These are phyloP conservation scores for Amoebophrya sp. DNA, from an alignment of 169 alveolate species.

Conservation along the genomic window DNA sequence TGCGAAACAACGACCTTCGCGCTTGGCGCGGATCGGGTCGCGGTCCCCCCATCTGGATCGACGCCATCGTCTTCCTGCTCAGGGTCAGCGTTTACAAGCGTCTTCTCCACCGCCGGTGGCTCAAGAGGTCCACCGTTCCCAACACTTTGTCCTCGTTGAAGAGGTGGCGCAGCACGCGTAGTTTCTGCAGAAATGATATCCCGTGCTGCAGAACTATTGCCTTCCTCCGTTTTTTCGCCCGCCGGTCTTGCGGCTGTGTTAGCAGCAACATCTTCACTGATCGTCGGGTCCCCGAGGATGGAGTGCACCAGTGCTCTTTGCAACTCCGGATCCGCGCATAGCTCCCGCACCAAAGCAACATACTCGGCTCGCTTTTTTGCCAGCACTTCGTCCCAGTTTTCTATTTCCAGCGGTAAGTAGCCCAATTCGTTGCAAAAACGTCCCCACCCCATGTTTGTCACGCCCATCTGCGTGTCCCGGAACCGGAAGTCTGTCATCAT, in stretches of 20 bases:
- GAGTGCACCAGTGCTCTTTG: not conserved
- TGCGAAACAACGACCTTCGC: not conserved
- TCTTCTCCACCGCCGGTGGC: not conserved
- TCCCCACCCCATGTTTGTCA: too few relatives aligned
- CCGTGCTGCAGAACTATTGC: not conserved
- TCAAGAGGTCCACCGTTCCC: not conserved
- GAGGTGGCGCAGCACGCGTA: not conserved
- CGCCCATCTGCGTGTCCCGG: too few relatives aligned
- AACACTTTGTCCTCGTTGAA: not conserved
- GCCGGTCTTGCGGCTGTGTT: not conserved
- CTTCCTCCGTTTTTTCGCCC: not conserved
- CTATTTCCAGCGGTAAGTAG: constrained; percentile 43
- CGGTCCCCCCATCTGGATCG: too few relatives aligned
- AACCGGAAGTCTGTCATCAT: too few relatives aligned
- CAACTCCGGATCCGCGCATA: not conserved
- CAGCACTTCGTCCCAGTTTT: constrained; percentile 39
- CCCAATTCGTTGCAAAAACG: too few relatives aligned
- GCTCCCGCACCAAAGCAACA: not conserved
- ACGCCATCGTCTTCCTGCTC: not conserved
- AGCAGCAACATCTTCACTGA: not conserved
- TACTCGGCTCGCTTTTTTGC: not conserved
- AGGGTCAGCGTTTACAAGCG: too few relatives aligned
- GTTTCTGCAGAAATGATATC: too few relatives aligned
- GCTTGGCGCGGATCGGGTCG: not conserved
- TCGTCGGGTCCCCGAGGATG: not conserved